Evolutionary conservation across 1,284 basidiomycete genomes (phyloP).

Genomic region (Hemileccinum hortonii): DNA sequence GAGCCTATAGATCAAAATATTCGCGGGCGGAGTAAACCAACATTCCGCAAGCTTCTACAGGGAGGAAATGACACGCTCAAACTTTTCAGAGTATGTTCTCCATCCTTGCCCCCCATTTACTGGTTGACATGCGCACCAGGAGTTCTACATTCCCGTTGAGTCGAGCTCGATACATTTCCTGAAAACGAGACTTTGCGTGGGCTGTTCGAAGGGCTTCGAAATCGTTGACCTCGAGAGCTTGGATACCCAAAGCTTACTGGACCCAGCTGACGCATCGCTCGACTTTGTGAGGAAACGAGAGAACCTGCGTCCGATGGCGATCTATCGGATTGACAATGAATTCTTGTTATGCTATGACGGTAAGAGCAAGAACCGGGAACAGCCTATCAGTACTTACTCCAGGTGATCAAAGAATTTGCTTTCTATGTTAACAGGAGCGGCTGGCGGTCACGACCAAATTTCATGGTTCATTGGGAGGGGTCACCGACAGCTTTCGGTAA

Average conservation of each 20-base stretch:
- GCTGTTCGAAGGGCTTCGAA: conserved; percentile 98
- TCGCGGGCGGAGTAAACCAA: conserved; percentile 84
- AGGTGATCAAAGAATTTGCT: conserved; percentile 75
- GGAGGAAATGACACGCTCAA: conserved; percentile 94
- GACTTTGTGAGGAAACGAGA: conserved; percentile 94
- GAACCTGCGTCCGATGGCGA: conserved; percentile 90
- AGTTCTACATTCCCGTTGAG: conserved; percentile 99
- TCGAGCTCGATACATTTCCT: conserved; percentile 97
- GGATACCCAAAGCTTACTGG: conserved; percentile 94
- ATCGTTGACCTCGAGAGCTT: conserved; percentile 97
- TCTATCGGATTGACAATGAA: conserved; percentile 96
- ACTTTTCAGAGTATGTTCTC: conserved; percentile 77
- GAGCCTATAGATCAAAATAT: conserved; percentile 93
- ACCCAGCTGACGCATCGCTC: conserved; percentile 87
- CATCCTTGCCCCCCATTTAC: background rate
- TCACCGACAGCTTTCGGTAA: conserved; percentile 89
- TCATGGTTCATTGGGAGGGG: conserved; percentile 98
- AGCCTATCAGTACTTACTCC: conserved; percentile 8
- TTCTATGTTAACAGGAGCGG: conserved; percentile 99
- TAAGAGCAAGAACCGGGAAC: conserved; percentile 36
- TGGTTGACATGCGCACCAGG: conserved; percentile 45
- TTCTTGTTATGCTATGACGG: conserved; percentile 98
- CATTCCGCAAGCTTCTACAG: conserved; percentile 91
- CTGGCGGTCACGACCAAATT: conserved; percentile 85
- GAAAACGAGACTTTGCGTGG: conserved; percentile 97